Evolutionary conservation across 2,329 filamentous ascomycete species (phyloP), one percentile per base, ranked within the genome.

Genomic region (Aureobasidium subglaciale): DNA sequence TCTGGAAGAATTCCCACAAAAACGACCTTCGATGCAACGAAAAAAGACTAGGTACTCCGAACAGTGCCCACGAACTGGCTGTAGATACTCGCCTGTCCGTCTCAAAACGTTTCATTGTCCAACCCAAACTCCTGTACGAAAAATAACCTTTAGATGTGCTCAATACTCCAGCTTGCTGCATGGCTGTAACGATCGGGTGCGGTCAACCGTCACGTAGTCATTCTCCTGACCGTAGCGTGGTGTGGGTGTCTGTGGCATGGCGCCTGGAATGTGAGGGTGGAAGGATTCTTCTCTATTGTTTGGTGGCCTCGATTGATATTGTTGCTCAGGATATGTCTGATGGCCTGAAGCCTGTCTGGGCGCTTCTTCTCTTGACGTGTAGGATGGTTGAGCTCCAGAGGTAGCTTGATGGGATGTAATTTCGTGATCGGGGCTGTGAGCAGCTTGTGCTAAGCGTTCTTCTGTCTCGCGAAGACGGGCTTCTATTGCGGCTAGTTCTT

Each of bases 401-500:
- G 35, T 27, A 34, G 54, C 43, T 45, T 56, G 54, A 9, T 48
- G 40, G 27, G 50, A 58, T 49, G 25, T 37, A 29, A 25, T 20
- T 18, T 50, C 29, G 53, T 46, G 29, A 2, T 38, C 29, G 61
- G 32, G 64, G 64, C 59, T 61, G 27, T 56, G 56, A 20, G 61
- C 58, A 56, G 61, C 71, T 38, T 67, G 63, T 15, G 67, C 67
- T 41, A 97, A 79, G 41, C 86, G 86, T 63, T 87, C 80, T 73
- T 96, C 91, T 72, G 93, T 90, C 65, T 90, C 90, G 63, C 84
- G 86, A 64, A 97, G 83, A 63, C 85, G 85, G 52, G 84, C 84
- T 73, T 96, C 90, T 65, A 97, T 85, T 56, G 85, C 84, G 71
- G 95, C 86, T 62, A 97, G 85, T 72, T 96, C 89, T 60, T 84